A percentile compares a stretch with the other conserved stretches of the same genome.
These are phyloP conservation scores for Nicotiana knightiana DNA, from an alignment of 257 asterid species.

Conservation along the genomic window DNA sequence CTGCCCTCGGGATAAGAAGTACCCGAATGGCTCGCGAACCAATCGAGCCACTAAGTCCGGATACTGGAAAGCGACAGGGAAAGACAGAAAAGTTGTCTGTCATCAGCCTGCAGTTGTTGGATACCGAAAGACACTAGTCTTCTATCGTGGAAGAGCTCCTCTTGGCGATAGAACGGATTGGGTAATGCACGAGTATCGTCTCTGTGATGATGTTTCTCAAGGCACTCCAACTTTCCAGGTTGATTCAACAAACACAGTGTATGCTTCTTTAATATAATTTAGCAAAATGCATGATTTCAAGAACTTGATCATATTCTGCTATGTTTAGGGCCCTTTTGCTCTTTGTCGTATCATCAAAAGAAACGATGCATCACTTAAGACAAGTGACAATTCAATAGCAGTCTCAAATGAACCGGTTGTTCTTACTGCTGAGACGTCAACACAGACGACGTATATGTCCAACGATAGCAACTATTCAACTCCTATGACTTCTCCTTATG, in stretches of 20 bases:
- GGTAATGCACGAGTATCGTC: slow-evolving; percentile 50
- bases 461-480: slow-evolving; percentile 29
- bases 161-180: slow-evolving; percentile 41
- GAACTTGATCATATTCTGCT: neutral
- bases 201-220: slow-evolving; percentile 34
- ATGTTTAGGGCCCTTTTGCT: slow-evolving; percentile 36
- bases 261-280: neutral
- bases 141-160: slow-evolving; percentile 45
- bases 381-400: slow-evolving; percentile 6
- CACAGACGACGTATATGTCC: slow-evolving; percentile 10
- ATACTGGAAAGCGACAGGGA: slow-evolving; percentile 52
- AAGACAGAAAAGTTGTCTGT: slow-evolving; percentile 34
- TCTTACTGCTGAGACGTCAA: slow-evolving; percentile 15
- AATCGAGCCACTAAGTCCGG: slow-evolving; percentile 46
- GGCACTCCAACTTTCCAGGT: slow-evolving; percentile 38
- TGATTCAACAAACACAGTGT: neutral
- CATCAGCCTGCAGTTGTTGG: slow-evolving; percentile 24
- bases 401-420: slow-evolving; percentile 14
- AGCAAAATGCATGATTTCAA: neutral
- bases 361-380: slow-evolving; percentile 24
- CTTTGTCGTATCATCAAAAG: slow-evolving; percentile 40
- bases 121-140: slow-evolving; percentile 40
- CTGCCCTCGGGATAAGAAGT: slow-evolving; percentile 39
- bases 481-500: slow-evolving; percentile 29
- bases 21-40: slow-evolving; percentile 46